Evolutionary conservation across 345 rosid genomes (phyloP).

Genomic region (Boechera stricta): DNA sequence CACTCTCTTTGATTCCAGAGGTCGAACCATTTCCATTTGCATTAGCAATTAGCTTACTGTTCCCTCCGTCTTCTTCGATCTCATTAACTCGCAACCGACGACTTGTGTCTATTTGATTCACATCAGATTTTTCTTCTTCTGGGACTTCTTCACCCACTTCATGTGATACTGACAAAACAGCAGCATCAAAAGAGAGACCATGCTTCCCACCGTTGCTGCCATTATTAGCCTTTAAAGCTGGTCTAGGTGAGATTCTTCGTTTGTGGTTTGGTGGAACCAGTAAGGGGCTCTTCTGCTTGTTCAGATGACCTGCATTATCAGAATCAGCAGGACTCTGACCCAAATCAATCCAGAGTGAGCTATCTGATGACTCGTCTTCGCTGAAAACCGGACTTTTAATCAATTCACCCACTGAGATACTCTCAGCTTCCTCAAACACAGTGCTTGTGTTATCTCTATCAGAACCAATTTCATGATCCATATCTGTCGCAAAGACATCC

Average conservation of each 20-base stretch:
- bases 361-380: slow-evolving; percentile 93
- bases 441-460: slow-evolving; percentile 90
- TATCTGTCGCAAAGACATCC: slow-evolving; percentile 90
- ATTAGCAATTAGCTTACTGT: slow-evolving; percentile 44
- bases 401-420: slow-evolving; percentile 90
- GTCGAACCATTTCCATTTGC: slow-evolving; percentile 57
- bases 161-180: slow-evolving; percentile 87
- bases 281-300: slow-evolving; percentile 64
- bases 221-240: slow-evolving; percentile 57
- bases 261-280: slow-evolving; percentile 70
- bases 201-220: slow-evolving; percentile 67
- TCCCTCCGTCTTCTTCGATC: slow-evolving; percentile 63
- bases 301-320: slow-evolving; percentile 59
- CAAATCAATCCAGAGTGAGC: slow-evolving; percentile 89
- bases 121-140: slow-evolving; percentile 55
- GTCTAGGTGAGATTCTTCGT: slow-evolving; percentile 62
- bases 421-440: slow-evolving; percentile 91
- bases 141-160: slow-evolving; percentile 65
- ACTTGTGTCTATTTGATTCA: slow-evolving; percentile 39
- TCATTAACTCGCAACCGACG: slow-evolving; percentile 49
- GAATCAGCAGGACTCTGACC: slow-evolving; percentile 94
- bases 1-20: slow-evolving; percentile 82
- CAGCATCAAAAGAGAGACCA: slow-evolving; percentile 92
- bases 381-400: slow-evolving; percentile 98
- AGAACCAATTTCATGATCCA: slow-evolving; percentile 82